phyloP scores from a whole-genome alignment of 208 protist genomes.

The Histomonas meleagridis region DNA sequence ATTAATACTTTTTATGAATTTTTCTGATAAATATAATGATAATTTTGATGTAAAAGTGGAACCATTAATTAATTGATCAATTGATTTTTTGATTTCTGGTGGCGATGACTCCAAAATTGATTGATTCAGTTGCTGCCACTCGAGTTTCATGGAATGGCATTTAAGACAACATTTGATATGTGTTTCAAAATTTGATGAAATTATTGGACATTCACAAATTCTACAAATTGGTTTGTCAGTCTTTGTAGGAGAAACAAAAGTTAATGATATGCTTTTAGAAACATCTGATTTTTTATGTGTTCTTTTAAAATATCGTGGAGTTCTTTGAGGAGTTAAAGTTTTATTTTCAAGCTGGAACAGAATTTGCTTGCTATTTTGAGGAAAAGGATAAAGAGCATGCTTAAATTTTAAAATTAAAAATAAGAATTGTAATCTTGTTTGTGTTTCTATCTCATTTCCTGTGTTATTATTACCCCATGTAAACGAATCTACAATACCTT shows the following conservation, averaged over 20 bases:
- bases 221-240: not conserved
- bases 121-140: not conserved
- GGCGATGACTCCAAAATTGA: not conserved
- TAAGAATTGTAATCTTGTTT: not conserved
- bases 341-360: not conserved
- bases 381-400: constrained; percentile 1
- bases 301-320: not conserved
- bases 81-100: not conserved
- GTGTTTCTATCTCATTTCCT: not conserved
- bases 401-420: constrained; percentile 9
- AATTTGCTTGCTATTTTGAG: not conserved
- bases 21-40: not conserved
- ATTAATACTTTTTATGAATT: not conserved
- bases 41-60: not conserved
- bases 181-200: not conserved
- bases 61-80: too few species aligned
- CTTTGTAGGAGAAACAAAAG: not conserved
- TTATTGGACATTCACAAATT: constrained; percentile 9
- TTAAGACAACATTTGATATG: not conserved
- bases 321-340: not conserved
- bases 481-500: not conserved
- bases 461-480: too few species aligned
- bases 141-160: not conserved
- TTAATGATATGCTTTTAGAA: not conserved
- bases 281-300: not conserved